Evolutionary conservation across 2,329 filamentous ascomycete genomes (phyloP).

Genomic region (Cyclaneusma minus): DNA sequence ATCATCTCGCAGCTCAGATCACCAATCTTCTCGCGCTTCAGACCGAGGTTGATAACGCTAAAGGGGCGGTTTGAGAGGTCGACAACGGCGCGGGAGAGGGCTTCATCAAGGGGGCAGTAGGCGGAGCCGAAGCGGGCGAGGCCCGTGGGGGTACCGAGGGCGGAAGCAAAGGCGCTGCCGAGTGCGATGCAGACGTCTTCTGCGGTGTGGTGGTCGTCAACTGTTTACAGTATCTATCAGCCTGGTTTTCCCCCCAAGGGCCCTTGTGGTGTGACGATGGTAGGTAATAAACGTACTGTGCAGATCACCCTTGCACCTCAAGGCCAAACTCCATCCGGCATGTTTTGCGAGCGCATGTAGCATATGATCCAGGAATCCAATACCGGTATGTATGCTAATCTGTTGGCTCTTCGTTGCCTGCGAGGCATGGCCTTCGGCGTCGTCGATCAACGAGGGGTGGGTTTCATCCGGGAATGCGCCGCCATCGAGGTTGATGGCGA

Average conservation of each 20-base stretch:
- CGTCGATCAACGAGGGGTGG: constrained; percentile 35
- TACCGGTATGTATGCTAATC: constrained; percentile 81
- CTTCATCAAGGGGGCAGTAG: constrained; percentile 90
- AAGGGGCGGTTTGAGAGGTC: constrained; percentile 89
- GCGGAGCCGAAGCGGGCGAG: constrained; percentile 83
- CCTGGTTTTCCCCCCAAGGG: not conserved
- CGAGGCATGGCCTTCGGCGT: constrained; percentile 54
- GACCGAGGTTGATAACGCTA: constrained; percentile 66
- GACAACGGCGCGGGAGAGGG: constrained; percentile 81
- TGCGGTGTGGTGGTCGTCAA: constrained; percentile 97
- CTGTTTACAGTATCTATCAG: constrained; percentile 25
- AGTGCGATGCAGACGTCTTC: constrained; percentile 92
- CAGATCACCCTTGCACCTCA: constrained; percentile 76
- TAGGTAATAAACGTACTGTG: constrained; percentile 48
- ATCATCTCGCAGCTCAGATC: constrained; percentile 94
- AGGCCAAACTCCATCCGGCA: constrained; percentile 76
- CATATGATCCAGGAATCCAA: constrained; percentile 98
- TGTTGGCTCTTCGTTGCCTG: constrained; percentile 74
- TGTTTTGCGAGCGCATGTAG: constrained; percentile 93
- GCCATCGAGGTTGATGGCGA: constrained; percentile 87
- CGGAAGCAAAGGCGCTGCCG: constrained; percentile 67
- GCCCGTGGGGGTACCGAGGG: constrained; percentile 63
- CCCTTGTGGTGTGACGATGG: not conserved
- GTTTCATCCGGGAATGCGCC: constrained; percentile 56
- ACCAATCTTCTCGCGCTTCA: constrained; percentile 84